Base-by-base conservation (phyloP, 768 basidiomycete genomes). In the Kwoniella dejecticola region DNA sequence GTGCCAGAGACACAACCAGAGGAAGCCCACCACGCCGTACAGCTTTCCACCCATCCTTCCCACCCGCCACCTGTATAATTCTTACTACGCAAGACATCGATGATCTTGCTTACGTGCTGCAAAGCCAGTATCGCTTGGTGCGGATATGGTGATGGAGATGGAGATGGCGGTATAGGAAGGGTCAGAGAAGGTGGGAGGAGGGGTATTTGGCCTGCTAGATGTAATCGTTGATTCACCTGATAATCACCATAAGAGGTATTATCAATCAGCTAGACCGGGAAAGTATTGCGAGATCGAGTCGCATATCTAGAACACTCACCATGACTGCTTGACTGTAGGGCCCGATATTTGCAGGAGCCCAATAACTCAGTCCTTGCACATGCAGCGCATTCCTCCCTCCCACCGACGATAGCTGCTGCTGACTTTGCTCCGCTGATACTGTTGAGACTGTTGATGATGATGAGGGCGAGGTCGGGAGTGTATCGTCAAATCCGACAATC, bases 321-420 rank as follows among this genome's bases (percentile, higher is more conserved):
- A 83, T 82, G 66, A 97, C 85, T 1, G 91, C 89, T 79, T 99
- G 96, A 3, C 92, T 96, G 78, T 99, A 99, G 3, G 96, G 96
- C 0, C 96, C 96, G 56, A 99, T 98, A 76, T 98, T 99, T 10
- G 96, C 96, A 12, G 96, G 93, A 26, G 94, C 96, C 96, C 96
- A 99, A 74, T 98, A 97, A 78, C 95, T 97, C 64, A 97, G 73
- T 8, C 93, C 84, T 79, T 98, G 96, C 1, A 99, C 96, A 74
- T 99, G 96, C 45, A 98, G 82, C 0, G 90, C 88, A 57, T 85
- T 85, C 44, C 94, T 49, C 1, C 58, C 50, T 81, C 57, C 70
- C 0, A 71, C 36, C 21, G 42, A 33, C 8, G n/a, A n/a, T n/a
- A n/a, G n/a, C n/a, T n/a, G n/a, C n/a, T n/a, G n/a, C n/a, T n/a